These are phyloP conservation scores for Globisporangium megalacanthum DNA, from an alignment of 352 stramenopile species.

Conservation along the genomic window DNA sequence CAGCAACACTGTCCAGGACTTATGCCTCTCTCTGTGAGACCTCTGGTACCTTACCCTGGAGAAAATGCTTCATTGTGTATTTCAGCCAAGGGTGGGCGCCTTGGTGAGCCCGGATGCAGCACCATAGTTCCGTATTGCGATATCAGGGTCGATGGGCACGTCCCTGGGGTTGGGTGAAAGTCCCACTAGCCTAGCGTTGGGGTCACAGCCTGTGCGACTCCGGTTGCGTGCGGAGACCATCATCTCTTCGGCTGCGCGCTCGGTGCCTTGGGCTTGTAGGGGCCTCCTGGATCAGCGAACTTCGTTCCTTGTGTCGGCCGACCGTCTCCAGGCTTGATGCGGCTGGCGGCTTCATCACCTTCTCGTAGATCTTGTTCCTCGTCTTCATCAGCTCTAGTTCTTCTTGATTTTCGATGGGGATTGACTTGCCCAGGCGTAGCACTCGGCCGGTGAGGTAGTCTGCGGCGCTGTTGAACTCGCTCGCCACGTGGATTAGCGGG, in stretches of 20 bases:
- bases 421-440: not conserved
- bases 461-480: slow-evolving; percentile 7
- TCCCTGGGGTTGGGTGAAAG: too few relatives aligned
- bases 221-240: too few relatives aligned
- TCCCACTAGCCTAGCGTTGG: too few relatives aligned
- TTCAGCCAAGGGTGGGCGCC: not conserved
- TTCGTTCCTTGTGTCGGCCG: too few relatives aligned
- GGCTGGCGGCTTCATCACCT: not conserved
- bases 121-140: too few relatives aligned
- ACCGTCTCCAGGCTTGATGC: too few relatives aligned
- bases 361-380: not conserved
- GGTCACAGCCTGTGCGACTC: too few relatives aligned
- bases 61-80: not conserved
- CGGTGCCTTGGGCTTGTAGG: too few relatives aligned
- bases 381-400: not conserved
- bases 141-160: too few relatives aligned
- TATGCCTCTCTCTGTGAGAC: not conserved
- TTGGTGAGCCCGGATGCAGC: not conserved
- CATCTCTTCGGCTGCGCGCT: too few relatives aligned
- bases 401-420: not conserved
- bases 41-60: not conserved
- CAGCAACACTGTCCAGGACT: not conserved
- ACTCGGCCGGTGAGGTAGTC: slow-evolving; percentile 2
- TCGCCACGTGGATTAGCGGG: slow-evolving; percentile 3
- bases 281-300: too few relatives aligned